Evolutionary conservation across 169 alveolate species (phyloP).

Genomic region (Plasmodium inui): DNA sequence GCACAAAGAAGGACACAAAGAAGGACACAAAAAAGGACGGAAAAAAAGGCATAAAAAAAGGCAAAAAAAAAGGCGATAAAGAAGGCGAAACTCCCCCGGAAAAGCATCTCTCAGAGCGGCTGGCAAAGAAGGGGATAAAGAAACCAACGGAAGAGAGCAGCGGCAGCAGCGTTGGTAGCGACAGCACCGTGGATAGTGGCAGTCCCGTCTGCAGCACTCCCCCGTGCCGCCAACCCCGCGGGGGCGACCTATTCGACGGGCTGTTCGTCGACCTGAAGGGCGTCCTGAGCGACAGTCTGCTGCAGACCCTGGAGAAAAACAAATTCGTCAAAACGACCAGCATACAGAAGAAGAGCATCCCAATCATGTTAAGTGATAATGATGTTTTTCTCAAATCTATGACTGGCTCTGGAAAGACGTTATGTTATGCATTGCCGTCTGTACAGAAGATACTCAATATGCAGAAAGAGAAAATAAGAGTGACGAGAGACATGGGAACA

Average conservation of each 20-base stretch:
- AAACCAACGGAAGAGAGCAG: neutral
- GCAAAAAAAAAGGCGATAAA: neutral
- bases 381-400: conserved; percentile 94
- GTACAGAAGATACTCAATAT: conserved; percentile 79
- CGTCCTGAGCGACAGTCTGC: conserved; percentile 24
- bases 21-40: neutral
- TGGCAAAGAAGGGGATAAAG: neutral
- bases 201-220: neutral
- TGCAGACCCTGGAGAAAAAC: conserved; percentile 79
- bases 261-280: conserved; percentile 63
- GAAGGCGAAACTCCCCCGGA: neutral
- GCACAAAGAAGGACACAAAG: neutral
- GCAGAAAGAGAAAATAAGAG: conserved; percentile 43
- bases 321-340: conserved; percentile 82
- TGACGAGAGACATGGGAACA: conserved; percentile 89
- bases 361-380: conserved; percentile 90
- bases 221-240: neutral
- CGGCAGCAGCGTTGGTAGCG: neutral
- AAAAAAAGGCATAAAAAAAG: neutral
- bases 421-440: conserved; percentile 95
- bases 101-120: neutral
- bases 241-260: conserved; percentile 40
- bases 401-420: conserved; percentile 98
- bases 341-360: conserved; percentile 93
- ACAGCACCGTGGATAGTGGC: neutral